A percentile compares a stretch with the other conserved stretches of the same genome.
Conservation (phyloP, 2,329 filamentous ascomycete species). For the Phyllosticta citribraziliensis region DNA sequence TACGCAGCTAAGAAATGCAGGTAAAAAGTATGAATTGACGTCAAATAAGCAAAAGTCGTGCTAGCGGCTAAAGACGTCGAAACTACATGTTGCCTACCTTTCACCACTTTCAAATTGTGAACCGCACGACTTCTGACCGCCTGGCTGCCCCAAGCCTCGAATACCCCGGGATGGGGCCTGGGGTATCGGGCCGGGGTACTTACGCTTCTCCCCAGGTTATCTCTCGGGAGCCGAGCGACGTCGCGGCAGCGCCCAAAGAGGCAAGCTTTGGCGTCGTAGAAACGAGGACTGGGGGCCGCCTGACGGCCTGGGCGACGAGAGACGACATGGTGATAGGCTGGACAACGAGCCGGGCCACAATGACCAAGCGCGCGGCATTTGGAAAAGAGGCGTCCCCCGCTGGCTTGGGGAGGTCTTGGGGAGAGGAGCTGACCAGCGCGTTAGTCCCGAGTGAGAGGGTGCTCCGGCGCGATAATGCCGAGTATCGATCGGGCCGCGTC, state of each 20-base stretch:
- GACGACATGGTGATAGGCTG: background rate
- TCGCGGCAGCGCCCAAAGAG: background rate
- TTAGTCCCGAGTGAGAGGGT: background rate
- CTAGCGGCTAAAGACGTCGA: background rate
- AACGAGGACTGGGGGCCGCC: background rate
- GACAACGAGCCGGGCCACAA: background rate
- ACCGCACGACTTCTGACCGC: background rate
- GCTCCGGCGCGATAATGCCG: background rate
- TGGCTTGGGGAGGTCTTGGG: background rate
- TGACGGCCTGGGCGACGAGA: background rate
- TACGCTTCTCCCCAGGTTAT: background rate
- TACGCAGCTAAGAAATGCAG: background rate
- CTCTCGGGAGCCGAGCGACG: background rate
- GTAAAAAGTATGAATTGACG: background rate
- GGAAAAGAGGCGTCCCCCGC: background rate
- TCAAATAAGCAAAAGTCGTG: too few relatives aligned
- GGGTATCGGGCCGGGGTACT: background rate
- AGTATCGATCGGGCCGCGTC: background rate
- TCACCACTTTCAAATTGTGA: background rate
- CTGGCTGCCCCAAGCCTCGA: background rate
- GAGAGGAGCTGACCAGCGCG: background rate
- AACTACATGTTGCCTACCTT: background rate
- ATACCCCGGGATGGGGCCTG: background rate
- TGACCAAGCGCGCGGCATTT: background rate
- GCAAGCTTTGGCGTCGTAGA: background rate